Base-by-base conservation (phyloP, 495 filamentous ascomycete species). In the Neurospora sp. region DNA sequence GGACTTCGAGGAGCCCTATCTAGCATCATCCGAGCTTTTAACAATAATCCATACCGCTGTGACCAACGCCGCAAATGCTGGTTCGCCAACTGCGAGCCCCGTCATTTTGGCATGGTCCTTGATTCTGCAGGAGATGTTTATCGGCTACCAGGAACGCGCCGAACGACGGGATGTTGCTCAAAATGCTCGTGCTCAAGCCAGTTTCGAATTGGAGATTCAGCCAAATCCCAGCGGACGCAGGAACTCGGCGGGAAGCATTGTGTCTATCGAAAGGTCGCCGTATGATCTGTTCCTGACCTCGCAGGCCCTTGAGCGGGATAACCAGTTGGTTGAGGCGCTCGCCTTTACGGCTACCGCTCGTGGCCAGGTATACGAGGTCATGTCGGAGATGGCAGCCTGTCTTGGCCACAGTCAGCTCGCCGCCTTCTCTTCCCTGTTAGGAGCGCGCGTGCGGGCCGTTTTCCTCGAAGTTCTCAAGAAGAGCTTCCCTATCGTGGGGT, bases 81-180 rank as follows among this genome's bases (percentile, higher is more conserved):
- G 81, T n/a, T 73, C 84, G 11, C 76, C 73, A 28, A 86, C 86
- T 24, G 90, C 90, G 3, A 89, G 86, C 70, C 92, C 92, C 13
- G 88, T 90, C 34, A 84, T 90, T 34, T 91, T 94, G 71, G 88
- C 92, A 10, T 97, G 93, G 94, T 87, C 89, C 11, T 80, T 94
- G 69, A 86, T 97, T 24, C 81, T 93, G n/a, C 85, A 93, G 74
- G 86, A 86, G 8, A 88, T 94, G 84, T 85, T 86, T 77, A 82
- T 90, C 39, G 83, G 86, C 4, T 91, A 89, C 69, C 82, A 87
- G 39, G 82, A 83, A 62, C 84, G 89, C 43, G 87, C 85, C 66
- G 88, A 92, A 69, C 84, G 81, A 39, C 84, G 87, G 71, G 91
- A 92, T 74, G 71, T 88, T n/a, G 83, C 89, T 54, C 89, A 90